These are phyloP conservation scores for Pseudogymnoascus sp. DNA, from an alignment of 2,329 filamentous ascomycete species.

Conservation along the genomic window DNA sequence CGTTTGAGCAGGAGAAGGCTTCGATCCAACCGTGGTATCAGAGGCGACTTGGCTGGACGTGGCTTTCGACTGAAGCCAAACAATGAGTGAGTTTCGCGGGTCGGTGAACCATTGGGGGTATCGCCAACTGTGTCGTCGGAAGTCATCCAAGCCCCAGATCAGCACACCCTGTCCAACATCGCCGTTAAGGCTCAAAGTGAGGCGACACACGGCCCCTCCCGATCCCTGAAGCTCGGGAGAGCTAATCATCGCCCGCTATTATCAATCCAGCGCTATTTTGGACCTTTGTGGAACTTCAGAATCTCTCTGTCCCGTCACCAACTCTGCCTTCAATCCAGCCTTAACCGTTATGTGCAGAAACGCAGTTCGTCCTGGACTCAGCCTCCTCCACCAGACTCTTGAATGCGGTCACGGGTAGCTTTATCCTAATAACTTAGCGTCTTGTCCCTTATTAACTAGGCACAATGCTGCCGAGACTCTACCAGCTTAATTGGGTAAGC, in stretches of 20 bases:
- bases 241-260: neutral
- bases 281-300: neutral
- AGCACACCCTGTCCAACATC: slow-evolving; percentile 1
- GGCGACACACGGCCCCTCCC: slow-evolving; percentile 8
- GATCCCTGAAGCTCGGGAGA: slow-evolving; percentile 4
- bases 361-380: neutral
- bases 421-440: neutral
- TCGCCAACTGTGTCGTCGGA: neutral
- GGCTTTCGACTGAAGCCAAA: neutral
- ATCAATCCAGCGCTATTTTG: neutral
- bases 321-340: slow-evolving; percentile 1
- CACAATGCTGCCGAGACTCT: neutral
- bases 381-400: neutral
- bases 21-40: neutral
- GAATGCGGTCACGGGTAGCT: neutral
- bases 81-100: neutral
- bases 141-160: neutral
- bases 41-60: neutral
- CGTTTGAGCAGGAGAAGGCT: neutral
- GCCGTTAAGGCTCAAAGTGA: slow-evolving; percentile 3
- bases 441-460: neutral
- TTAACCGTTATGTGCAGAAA: neutral
- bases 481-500: neutral
- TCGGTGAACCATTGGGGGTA: neutral
- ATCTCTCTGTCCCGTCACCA: neutral